Conservation (phyloP, 2,329 filamentous ascomycete genomes). For the Fonsecaea multimorphosa region DNA sequence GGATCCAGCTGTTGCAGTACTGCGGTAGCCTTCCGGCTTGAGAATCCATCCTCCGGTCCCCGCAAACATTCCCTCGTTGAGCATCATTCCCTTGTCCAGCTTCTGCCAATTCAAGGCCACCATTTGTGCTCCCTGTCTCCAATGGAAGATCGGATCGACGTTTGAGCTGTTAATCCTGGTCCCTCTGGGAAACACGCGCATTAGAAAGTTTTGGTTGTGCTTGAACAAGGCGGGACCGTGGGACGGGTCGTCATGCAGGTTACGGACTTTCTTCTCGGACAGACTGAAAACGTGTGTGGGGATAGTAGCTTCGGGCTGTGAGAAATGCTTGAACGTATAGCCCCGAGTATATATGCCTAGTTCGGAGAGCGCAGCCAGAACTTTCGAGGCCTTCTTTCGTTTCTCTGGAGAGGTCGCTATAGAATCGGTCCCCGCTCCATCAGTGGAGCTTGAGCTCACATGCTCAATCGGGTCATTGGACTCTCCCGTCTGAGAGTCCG, state of each 20-base stretch:
- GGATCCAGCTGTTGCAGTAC: slow-evolving; percentile 29
- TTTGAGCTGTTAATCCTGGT: slow-evolving; percentile 84
- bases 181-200: slow-evolving; percentile 87
- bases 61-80: slow-evolving; percentile 90
- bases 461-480: slow-evolving; percentile 38
- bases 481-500: slow-evolving; percentile 51
- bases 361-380: slow-evolving; percentile 73
- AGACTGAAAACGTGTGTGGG: slow-evolving; percentile 70
- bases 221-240: slow-evolving; percentile 69
- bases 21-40: slow-evolving; percentile 78
- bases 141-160: slow-evolving; percentile 81
- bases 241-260: slow-evolving; percentile 61
- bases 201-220: slow-evolving; percentile 81
- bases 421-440: slow-evolving; percentile 44
- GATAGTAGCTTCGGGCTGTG: slow-evolving; percentile 63
- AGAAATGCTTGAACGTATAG: slow-evolving; percentile 77
- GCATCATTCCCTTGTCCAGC: slow-evolving; percentile 91
- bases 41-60: slow-evolving; percentile 82
- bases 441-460: slow-evolving; percentile 46
- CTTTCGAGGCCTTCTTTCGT: slow-evolving; percentile 62
- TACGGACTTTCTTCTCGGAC: slow-evolving; percentile 69
- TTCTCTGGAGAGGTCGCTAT: slow-evolving; percentile 40
- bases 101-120: slow-evolving; percentile 95
- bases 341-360: slow-evolving; percentile 87
- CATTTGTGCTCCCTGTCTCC: slow-evolving; percentile 87